Evolutionary conservation across 2,329 filamentous ascomycete genomes (phyloP).

Genomic region (Colletotrichum sp.): DNA sequence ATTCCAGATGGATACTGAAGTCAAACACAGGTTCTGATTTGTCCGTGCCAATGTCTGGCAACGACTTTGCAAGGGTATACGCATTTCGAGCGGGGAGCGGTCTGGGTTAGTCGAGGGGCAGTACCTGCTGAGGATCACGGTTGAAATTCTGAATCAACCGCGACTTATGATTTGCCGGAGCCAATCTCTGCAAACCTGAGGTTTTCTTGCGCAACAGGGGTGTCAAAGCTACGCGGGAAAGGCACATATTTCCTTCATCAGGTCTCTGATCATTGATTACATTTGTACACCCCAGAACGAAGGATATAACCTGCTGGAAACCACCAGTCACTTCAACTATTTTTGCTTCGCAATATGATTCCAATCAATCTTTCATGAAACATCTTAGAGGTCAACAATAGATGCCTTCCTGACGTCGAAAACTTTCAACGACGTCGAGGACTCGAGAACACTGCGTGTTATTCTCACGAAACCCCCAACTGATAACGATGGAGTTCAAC

Average conservation of each 20-base stretch:
- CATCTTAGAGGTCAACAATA: rapidly evolving
- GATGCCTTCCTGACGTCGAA: rapidly evolving
- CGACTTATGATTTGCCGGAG: background rate
- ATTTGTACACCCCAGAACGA: rapidly evolving
- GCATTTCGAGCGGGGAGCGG: rapidly evolving
- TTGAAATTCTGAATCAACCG: rapidly evolving
- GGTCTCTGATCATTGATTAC: background rate
- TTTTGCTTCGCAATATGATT: rapidly evolving
- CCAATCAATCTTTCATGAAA: background rate
- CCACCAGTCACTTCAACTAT: rapidly evolving
- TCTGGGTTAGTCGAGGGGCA: rapidly evolving
- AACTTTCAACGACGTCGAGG: background rate
- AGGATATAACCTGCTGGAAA: background rate
- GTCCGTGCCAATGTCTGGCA: background rate
- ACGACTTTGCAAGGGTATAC: background rate
- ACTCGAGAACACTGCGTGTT: rapidly evolving
- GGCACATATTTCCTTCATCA: background rate
- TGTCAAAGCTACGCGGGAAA: background rate
- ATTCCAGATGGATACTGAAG: background rate
- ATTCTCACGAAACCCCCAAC: rapidly evolving
- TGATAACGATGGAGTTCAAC: rapidly evolving
- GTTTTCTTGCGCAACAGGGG: background rate
- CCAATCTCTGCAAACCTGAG: background rate
- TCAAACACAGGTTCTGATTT: background rate
- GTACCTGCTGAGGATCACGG: background rate